Base-by-base conservation (phyloP, 2,329 filamentous ascomycete genomes). In the Keithomyces neogunnii region DNA sequence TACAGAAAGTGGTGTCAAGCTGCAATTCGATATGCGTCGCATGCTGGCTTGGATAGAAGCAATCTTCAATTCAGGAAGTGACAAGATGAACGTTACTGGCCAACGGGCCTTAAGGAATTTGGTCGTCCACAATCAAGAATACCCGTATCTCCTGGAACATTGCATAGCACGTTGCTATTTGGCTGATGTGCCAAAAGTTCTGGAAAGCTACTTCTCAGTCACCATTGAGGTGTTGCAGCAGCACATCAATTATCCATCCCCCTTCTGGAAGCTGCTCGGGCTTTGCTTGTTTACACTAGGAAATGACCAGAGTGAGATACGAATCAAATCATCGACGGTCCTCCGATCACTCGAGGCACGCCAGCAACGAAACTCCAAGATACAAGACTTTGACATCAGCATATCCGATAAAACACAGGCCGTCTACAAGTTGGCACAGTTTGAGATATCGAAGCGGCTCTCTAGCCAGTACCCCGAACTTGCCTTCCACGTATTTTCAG, bases 321-420 rank as follows among this genome's bases (percentile, higher is more conserved):
- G 93, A 42, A 90, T 89, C 60, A 95, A 95, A 66, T 93, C 93
- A 1, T 88, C 88, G 1, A 82, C 85, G 47, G 75, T 97, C 33
- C 75, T 99, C 10, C 81, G 90, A 40, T 84, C 83, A 0, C 73
- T 97, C 1, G 93, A 97, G 67, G 84, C 90, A 57, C 82, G 89
- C 29, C 88, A 93, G 57, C 70, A 70, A 3, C 74, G 88, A 57
- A 93, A 83, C 57, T 96, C 92, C 1, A 95, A 95, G 63, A 83
- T 99, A 5, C 89, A 96, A 64, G 93, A 99, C 65, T 95, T 96
- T 53, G 93, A 99, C 62, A 97, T 99, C 61, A 96, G 91, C 65
- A 93, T 99, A 52, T 95, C 92, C 0, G 95, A 99, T 70, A 97
- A 96, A 70, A 99, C 95, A 0, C 95, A 95, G 58, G 91, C 92